phyloP scores from a whole-genome alignment of 768 basidiomycete species.

The Porphyrellus cyaneotinctus region DNA sequence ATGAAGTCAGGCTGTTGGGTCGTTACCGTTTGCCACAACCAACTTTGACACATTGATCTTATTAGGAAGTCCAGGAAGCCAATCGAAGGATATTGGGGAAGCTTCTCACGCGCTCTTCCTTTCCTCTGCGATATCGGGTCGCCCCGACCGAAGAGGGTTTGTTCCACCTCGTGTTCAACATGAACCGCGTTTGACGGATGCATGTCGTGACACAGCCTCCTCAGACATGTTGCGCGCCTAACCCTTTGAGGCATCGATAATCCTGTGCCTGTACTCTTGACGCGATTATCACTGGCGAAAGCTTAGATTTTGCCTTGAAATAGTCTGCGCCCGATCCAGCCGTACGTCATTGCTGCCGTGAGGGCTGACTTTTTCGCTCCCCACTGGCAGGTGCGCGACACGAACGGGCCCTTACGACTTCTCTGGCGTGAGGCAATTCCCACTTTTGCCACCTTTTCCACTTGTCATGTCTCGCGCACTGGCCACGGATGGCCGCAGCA shows the following conservation, averaged over 20 bases:
- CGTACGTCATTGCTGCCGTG: slow-evolving; percentile 30
- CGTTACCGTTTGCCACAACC: slow-evolving; percentile 3
- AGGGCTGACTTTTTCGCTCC: slow-evolving; percentile 8
- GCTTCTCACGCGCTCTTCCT: slow-evolving; percentile 10
- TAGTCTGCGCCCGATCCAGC: slow-evolving; percentile 6
- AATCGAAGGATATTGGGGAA: slow-evolving; percentile 5
- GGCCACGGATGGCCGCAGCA: slow-evolving; percentile 17
- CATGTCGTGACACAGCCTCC: slow-evolving; percentile 14
- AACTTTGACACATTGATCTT: slow-evolving; percentile 10
- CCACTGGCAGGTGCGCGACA: slow-evolving; percentile 3
- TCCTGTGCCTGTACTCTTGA: slow-evolving; percentile 15
- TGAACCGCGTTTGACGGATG: slow-evolving; percentile 12
- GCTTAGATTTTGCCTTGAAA: slow-evolving; percentile 26
- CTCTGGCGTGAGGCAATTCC: slow-evolving; percentile 15
- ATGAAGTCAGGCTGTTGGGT: neutral
- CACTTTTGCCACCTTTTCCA: slow-evolving; percentile 15
- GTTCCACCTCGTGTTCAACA: slow-evolving; percentile 24
- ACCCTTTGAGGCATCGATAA: slow-evolving; percentile 3
- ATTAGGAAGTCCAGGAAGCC: slow-evolving; percentile 4
- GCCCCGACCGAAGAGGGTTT: slow-evolving; percentile 11
- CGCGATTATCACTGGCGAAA: slow-evolving; percentile 7
- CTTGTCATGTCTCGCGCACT: slow-evolving; percentile 9
- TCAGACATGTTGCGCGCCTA: neutral
- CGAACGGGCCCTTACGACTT: slow-evolving; percentile 11
- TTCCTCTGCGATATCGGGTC: slow-evolving; percentile 5